These are phyloP conservation scores for Gomphus bonarii DNA, from an alignment of 1,284 basidiomycete species.

Conservation along the genomic window DNA sequence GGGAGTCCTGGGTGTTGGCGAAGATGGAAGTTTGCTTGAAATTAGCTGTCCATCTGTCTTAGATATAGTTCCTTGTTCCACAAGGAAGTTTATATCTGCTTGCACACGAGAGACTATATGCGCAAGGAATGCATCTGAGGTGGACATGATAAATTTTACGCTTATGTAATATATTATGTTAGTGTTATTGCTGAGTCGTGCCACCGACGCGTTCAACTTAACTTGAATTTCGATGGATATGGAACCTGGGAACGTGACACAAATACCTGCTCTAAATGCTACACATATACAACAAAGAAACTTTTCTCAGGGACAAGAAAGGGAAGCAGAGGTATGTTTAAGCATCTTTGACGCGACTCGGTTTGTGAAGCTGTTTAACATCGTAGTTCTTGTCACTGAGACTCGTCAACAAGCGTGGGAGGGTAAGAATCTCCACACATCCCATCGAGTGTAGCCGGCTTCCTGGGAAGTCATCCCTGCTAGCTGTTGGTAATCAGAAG, in stretches of 20 bases:
- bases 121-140: constrained; percentile 32
- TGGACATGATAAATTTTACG: constrained; percentile 10
- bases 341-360: neutral
- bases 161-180: neutral
- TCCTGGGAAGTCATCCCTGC: constrained; percentile 32
- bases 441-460: constrained; percentile 33
- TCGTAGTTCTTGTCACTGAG: constrained; percentile 36
- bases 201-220: neutral
- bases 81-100: constrained; percentile 51
- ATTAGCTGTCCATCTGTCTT: constrained; percentile 41
- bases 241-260: constrained; percentile 25
- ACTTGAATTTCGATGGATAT: constrained; percentile 14
- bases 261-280: constrained; percentile 21
- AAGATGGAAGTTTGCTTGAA: constrained; percentile 34
- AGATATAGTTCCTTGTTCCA: constrained; percentile 46
- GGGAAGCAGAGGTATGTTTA: constrained; percentile 33
- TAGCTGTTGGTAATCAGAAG: constrained; percentile 45
- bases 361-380: too few relatives aligned
- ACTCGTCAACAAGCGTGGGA: constrained; percentile 47
- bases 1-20: neutral
- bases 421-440: constrained; percentile 45
- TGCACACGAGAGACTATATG: constrained; percentile 56
- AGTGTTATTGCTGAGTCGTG: neutral
- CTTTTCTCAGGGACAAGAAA: constrained; percentile 25
- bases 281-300: neutral